Evolutionary conservation across 225 moss, liverwort and hornwort genomes (phyloP), one percentile per base, ranked within the genome.

Genomic region (Polytrichum commune): DNA sequence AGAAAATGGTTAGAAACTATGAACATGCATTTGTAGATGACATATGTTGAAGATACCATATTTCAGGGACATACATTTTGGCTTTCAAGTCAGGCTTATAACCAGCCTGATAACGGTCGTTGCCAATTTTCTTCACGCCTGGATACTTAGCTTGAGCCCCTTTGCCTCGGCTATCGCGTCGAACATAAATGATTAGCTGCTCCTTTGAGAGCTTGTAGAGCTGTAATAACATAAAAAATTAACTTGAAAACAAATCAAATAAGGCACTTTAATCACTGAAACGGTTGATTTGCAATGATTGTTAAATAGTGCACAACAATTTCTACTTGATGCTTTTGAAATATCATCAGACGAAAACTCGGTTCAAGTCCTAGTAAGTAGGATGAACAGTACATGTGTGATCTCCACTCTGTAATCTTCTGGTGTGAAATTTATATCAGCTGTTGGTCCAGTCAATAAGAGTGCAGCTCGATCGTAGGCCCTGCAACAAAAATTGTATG

Each of bases 381-480:
- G 46, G 13, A 46, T 16, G 46, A 46, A 46, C 13, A 46, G 16
- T 69, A 88, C 88, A 29, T 54, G 75, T 2, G 58, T 54, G 18
- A 80, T 71, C 27, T 88, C 88, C 8, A 6, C 2, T 33, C 57
- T 65, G 26, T 88, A 88, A 0, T 22, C 64, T 32, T 78, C 76
- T 0, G 80, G 63, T 9, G 54, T 53, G n/a, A 71, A 88, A 74
- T 88, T 88, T 10, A 80, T 74, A 7, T 78, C 72, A 0, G 88
- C 78, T 26, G 65, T 58, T 4, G 74, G 30, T 18, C 74, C 77
- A 35, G 76, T 73, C 3, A 85, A 71, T 19, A 53, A 79, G 20
- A 88, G 74, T n/a, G 85, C 80, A 22, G 88, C 88, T 71, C 73
- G 75, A 69, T 74, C 75, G 19, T 76, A 77, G 18, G 56, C 68